These are phyloP conservation scores for Flueggea neowawraea DNA, from an alignment of 441 rosid genomes.

Conservation along the genomic window DNA sequence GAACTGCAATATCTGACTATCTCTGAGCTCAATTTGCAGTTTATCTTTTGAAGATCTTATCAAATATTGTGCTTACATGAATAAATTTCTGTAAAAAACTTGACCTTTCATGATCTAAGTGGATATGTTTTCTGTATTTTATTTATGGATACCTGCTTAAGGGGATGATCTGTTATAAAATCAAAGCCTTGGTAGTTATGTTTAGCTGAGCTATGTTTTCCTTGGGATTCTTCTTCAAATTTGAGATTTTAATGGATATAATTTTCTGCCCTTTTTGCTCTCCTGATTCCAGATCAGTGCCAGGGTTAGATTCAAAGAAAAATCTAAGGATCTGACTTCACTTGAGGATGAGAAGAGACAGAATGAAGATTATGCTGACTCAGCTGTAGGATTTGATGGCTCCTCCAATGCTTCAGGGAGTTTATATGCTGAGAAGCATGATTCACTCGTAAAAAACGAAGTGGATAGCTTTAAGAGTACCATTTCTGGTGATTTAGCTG, in stretches of 20 bases:
- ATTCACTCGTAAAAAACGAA: constrained; percentile 70
- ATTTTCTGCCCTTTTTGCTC: constrained; percentile 1
- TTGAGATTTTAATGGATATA: constrained; percentile 2
- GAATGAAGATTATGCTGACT: constrained; percentile 61
- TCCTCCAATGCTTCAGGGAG: constrained; percentile 93
- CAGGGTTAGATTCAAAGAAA: constrained; percentile 62
- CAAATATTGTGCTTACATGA: too few species aligned
- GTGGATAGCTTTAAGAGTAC: constrained; percentile 80
- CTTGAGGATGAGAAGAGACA: constrained; percentile 48
- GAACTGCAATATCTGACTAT: too few species aligned
- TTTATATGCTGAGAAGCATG: constrained; percentile 85
- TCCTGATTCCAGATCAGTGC: constrained; percentile 48
- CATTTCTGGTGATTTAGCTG: constrained; percentile 77
- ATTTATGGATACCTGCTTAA: too few species aligned
- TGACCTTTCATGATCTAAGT: too few species aligned
- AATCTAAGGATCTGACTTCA: constrained; percentile 45
- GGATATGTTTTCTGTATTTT: too few species aligned
- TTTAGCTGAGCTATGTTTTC: background rate
- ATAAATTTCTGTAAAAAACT: too few species aligned
- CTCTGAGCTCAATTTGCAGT: too few species aligned
- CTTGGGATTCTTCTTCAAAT: background rate
- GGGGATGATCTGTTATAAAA: too few species aligned
- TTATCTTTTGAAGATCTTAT: too few species aligned
- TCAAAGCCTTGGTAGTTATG: too few species aligned
- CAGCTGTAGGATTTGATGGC: constrained; percentile 77